phyloP scores from a whole-genome alignment of 2,329 filamentous ascomycete species.

The Pseudogymnoascus sp. region DNA sequence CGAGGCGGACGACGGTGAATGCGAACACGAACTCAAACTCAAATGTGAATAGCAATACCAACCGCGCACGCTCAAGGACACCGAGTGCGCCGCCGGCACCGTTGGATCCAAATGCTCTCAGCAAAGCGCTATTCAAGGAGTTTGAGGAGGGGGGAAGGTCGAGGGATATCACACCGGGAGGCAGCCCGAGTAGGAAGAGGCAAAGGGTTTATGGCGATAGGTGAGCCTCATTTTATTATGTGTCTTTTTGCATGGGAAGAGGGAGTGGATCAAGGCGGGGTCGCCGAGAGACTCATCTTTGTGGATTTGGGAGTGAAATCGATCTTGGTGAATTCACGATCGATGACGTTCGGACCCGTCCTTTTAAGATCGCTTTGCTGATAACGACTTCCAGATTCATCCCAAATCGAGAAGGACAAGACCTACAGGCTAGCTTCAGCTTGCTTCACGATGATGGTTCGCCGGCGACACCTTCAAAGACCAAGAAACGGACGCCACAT shows the following conservation, averaged over 20 bases:
- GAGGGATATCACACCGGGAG: conserved; percentile 54
- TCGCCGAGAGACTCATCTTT: background rate
- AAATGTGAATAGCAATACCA: background rate
- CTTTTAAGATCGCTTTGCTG: conserved; percentile 15
- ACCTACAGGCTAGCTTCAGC: conserved; percentile 87
- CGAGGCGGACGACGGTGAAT: background rate
- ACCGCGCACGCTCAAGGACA: background rate
- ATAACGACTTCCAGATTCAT: conserved; percentile 64
- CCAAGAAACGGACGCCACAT: conserved; percentile 77
- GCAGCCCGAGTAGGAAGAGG: conserved; percentile 62
- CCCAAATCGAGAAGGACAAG: conserved; percentile 85
- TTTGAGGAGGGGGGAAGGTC: conserved; percentile 52
- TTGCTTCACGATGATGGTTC: conserved; percentile 88
- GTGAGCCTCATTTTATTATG: conserved; percentile 22
- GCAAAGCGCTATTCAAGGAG: conserved; percentile 50
- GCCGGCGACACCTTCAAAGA: conserved; percentile 79
- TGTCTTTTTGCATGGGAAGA: background rate
- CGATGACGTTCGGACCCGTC: background rate
- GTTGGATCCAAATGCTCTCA: conserved; percentile 49
- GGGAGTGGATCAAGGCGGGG: no score
- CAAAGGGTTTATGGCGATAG: conserved; percentile 58
- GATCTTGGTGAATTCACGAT: background rate
- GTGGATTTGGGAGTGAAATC: background rate
- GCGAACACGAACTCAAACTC: background rate
- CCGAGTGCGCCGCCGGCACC: background rate